Evolutionary conservation across 108 stramenopile genomes (phyloP).

Genomic region (Stephanodiscus triporus): DNA sequence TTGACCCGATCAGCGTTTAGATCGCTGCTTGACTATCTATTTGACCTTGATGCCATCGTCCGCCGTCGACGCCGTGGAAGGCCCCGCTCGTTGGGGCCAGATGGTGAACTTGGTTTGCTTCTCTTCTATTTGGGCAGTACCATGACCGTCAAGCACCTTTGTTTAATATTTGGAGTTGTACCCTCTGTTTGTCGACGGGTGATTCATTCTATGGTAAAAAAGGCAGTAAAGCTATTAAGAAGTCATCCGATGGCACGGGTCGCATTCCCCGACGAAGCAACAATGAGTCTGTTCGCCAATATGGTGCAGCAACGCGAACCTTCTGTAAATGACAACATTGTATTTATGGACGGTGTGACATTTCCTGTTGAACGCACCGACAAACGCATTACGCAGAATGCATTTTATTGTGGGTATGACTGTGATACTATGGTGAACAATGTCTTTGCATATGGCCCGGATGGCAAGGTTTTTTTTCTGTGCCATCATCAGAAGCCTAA

Average conservation of each 20-base stretch:
- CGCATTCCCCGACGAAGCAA: not conserved
- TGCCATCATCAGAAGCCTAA: no score
- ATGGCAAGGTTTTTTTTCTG: no score
- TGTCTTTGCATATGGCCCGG: no score
- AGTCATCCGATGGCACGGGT: not conserved
- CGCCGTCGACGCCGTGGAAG: not conserved
- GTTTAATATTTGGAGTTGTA: not conserved
- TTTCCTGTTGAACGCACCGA: not conserved
- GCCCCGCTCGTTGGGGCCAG: not conserved
- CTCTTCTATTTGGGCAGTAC: conserved; percentile 5
- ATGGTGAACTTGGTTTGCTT: not conserved
- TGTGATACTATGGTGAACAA: no score
- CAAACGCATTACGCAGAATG: not conserved
- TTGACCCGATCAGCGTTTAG: no score
- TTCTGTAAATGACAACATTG: not conserved
- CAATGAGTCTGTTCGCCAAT: not conserved
- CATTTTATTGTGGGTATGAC: no score
- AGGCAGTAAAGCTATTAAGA: not conserved
- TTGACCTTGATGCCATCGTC: no score
- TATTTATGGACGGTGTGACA: conserved; percentile 4
- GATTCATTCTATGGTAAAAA: not conserved
- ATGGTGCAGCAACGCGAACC: not conserved
- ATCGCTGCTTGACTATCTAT: no score
- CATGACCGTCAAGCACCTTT: not conserved
- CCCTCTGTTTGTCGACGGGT: not conserved